Evolutionary conservation across 2,329 filamentous ascomycete species (phyloP).

Genomic region (Claviceps capensis): DNA sequence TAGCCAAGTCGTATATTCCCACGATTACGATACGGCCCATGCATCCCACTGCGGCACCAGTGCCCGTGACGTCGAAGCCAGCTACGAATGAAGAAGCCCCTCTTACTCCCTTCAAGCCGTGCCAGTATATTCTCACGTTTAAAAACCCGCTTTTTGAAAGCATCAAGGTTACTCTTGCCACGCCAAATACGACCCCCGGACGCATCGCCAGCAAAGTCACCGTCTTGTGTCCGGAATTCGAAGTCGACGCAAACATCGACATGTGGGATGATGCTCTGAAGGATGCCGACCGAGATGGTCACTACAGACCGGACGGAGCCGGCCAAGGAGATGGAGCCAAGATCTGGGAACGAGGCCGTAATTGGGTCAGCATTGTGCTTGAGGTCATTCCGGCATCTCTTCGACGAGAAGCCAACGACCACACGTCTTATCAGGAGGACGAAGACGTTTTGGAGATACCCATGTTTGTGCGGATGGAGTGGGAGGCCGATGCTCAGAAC

Average conservation of each 20-base stretch:
- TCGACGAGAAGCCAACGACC: slow-evolving; percentile 27
- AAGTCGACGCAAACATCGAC: slow-evolving; percentile 82
- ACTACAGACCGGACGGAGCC: slow-evolving; percentile 25
- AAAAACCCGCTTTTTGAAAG: slow-evolving; percentile 90
- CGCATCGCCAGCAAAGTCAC: slow-evolving; percentile 70
- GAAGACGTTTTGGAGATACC: slow-evolving; percentile 73
- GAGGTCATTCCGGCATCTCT: slow-evolving; percentile 64
- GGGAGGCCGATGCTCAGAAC: slow-evolving; percentile 59
- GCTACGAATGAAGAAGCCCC: slow-evolving; percentile 18
- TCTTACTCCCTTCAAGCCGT: slow-evolving; percentile 43
- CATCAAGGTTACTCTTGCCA: slow-evolving; percentile 76
- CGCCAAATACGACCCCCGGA: slow-evolving; percentile 65
- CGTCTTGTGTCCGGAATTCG: slow-evolving; percentile 85
- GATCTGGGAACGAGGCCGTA: slow-evolving; percentile 86
- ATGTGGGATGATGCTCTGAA: slow-evolving; percentile 79
- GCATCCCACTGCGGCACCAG: slow-evolving; percentile 21
- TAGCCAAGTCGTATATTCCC: slow-evolving; percentile 81
- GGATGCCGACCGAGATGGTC: slow-evolving; percentile 28
- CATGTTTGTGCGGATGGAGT: slow-evolving; percentile 84
- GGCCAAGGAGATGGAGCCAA: slow-evolving; percentile 71
- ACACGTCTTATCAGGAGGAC: slow-evolving; percentile 37
- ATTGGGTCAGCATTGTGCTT: slow-evolving; percentile 88
- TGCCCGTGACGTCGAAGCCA: slow-evolving; percentile 22
- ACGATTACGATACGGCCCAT: slow-evolving; percentile 60
- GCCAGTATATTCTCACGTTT: slow-evolving; percentile 79